These are phyloP conservation scores for Gossypium davidsonii DNA, from an alignment of 441 rosid genomes.

Conservation along the genomic window DNA sequence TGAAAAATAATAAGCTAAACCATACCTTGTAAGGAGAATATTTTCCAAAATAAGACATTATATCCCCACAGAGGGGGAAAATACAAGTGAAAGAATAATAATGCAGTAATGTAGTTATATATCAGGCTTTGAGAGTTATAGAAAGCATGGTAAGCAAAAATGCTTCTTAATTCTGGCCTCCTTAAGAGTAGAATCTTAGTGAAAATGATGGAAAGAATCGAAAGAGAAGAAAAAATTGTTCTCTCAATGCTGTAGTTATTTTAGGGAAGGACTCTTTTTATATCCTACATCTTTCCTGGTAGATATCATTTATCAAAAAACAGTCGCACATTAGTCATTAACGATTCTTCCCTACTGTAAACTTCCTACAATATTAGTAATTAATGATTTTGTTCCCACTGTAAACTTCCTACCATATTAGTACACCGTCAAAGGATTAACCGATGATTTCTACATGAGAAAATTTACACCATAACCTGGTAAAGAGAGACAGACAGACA, in stretches of 20 bases:
- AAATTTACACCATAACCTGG: background rate
- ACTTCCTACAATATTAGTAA: no score
- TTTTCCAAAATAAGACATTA: background rate
- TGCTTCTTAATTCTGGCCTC: background rate
- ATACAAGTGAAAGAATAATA: background rate
- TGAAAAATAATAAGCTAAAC: background rate
- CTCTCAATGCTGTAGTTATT: background rate
- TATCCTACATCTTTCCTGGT: background rate
- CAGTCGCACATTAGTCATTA: background rate
- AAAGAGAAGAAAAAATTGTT: background rate
- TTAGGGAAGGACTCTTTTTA: background rate
- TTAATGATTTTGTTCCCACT: background rate
- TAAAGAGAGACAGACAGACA: background rate
- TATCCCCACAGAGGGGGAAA: background rate
- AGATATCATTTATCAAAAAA: background rate
- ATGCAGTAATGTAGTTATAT: background rate
- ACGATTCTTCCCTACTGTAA: background rate
- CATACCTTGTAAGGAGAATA: background rate
- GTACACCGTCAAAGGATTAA: background rate
- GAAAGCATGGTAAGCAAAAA: background rate
- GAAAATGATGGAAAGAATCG: background rate
- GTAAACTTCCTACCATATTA: background rate
- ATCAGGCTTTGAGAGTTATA: background rate
- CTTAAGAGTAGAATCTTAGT: background rate
- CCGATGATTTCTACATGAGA: background rate